Evolutionary conservation across 805 yeast genomes (phyloP).

Genomic region (Vanderwaltozyma verrucispora): DNA sequence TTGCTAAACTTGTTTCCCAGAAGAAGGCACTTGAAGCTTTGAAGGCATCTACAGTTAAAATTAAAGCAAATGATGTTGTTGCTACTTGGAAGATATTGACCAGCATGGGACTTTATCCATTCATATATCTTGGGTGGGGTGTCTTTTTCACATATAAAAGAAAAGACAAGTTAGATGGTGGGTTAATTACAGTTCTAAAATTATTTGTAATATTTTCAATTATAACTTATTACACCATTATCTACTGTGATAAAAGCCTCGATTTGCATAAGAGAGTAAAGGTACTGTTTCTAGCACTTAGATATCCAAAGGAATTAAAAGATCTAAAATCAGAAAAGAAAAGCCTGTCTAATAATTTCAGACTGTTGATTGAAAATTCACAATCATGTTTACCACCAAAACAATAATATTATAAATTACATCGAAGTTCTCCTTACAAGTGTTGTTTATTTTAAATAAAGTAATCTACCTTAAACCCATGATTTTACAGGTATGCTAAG

Average conservation of each 20-base stretch:
- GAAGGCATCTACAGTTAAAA: slow-evolving; percentile 79
- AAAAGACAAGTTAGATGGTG: slow-evolving; percentile 26
- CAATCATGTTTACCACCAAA: too few species aligned
- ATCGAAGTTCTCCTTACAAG: too few species aligned
- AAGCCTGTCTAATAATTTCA: too few species aligned
- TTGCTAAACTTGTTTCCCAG: slow-evolving; percentile 66
- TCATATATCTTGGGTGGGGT: slow-evolving; percentile 75
- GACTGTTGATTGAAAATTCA: too few species aligned
- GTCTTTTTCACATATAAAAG: slow-evolving; percentile 36
- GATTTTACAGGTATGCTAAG: too few species aligned
- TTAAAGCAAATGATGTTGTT: slow-evolving; percentile 84
- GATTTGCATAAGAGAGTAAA: slow-evolving; percentile 75
- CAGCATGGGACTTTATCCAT: slow-evolving; percentile 80
- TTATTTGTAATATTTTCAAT: slow-evolving; percentile 56
- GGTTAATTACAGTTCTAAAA: slow-evolving; percentile 35
- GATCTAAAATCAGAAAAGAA: too few species aligned
- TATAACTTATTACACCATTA: slow-evolving; percentile 81
- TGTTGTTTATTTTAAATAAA: too few species aligned
- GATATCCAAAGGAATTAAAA: slow-evolving; percentile 43
- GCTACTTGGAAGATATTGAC: slow-evolving; percentile 97
- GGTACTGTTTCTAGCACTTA: slow-evolving; percentile 62
- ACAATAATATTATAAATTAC: too few species aligned
- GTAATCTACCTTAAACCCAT: too few species aligned
- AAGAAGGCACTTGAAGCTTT: slow-evolving; percentile 70
- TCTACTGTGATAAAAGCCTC: slow-evolving; percentile 88